Conservation (phyloP, 148 eudicot species). For the Selenicereus undatus region DNA sequence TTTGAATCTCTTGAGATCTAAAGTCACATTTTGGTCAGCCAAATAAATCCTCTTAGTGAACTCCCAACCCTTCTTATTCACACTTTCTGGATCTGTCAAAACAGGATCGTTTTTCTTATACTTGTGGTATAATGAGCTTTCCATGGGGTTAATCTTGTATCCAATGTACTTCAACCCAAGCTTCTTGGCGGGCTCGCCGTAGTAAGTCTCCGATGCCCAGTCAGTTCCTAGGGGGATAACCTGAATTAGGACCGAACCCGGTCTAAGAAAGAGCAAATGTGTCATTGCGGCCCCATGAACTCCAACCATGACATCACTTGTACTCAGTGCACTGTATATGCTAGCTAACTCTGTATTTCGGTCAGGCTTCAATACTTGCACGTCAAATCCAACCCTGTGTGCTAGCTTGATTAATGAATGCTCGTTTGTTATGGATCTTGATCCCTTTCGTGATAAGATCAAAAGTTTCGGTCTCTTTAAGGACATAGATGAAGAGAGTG, state of each 20-base stretch:
- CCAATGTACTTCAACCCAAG: slow-evolving; percentile 71
- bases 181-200: slow-evolving; percentile 67
- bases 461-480: slow-evolving; percentile 51
- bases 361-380: slow-evolving; percentile 51
- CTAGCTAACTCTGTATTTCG: slow-evolving; percentile 54
- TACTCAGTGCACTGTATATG: slow-evolving; percentile 49
- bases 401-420: slow-evolving; percentile 56
- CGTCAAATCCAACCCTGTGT: slow-evolving; percentile 58
- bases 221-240: slow-evolving; percentile 77
- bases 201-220: slow-evolving; percentile 84
- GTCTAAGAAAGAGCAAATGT: slow-evolving; percentile 71
- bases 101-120: slow-evolving; percentile 56
- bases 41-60: too few relatives aligned
- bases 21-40: slow-evolving; percentile 28
- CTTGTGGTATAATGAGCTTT: slow-evolving; percentile 78
- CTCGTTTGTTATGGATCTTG: slow-evolving; percentile 71
- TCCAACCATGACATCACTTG: slow-evolving; percentile 77
- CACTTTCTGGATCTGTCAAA: slow-evolving; percentile 58
- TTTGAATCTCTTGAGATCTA: slow-evolving; percentile 57
- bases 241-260: slow-evolving; percentile 58
- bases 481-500: slow-evolving; percentile 14
- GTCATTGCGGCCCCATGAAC: slow-evolving; percentile 97
- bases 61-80: slow-evolving; percentile 73
- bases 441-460: slow-evolving; percentile 59
- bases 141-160: slow-evolving; percentile 58